Base-by-base conservation (phyloP, 371 early-diverging fungal species). In the Coemansia sp. region DNA sequence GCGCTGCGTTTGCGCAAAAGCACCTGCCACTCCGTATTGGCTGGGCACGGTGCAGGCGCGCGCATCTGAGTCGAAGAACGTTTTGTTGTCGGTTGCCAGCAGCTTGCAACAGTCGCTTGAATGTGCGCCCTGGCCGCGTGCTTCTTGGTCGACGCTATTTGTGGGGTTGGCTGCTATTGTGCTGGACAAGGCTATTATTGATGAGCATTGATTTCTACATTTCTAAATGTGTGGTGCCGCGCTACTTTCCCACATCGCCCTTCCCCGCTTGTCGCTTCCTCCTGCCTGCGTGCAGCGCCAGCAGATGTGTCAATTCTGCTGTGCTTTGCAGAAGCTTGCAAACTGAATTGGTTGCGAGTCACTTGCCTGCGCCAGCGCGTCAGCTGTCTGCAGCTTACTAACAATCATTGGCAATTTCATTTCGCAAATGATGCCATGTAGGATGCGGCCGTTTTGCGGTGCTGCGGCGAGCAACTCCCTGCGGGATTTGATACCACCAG, bases 371-470 rank as follows among this genome's bases (percentile, higher is more conserved):
- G 20, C 20, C 20, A 20, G 47, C 16, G 47, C 47, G 8, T 5
- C 47, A 45, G 20, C 20, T 45, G 47, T 5, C 47, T 8, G 20
- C 20, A n/a, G 8, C 47, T 45, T 45, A 8, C 47, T 45, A 45
- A 45, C 47, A 45, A 45, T 45, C 20, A 45, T 20, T 45, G 47
- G 6, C 47, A 3, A 36, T 36, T 36, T 36, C 8, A 36, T 36
- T 36, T 36, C 8, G n/a, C n/a, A n/a, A 45, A 16, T 4, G n/a
- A 7, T 45, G 47, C 26, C 20, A 20, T 68, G 54, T 76, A 76
- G 76, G 76, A 76, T 41, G 43, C 63, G 20, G 76, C 76, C 1
- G 36, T 63, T 33, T 57, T 76, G n/a, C 63, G 60, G 51, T 76
- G 76, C 60, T 72, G 74, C 64, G 20, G 41, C 9, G 53, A 26